Base-by-base conservation (phyloP, 2,329 filamentous ascomycete genomes). In the Cytospora paraplurivora region DNA sequence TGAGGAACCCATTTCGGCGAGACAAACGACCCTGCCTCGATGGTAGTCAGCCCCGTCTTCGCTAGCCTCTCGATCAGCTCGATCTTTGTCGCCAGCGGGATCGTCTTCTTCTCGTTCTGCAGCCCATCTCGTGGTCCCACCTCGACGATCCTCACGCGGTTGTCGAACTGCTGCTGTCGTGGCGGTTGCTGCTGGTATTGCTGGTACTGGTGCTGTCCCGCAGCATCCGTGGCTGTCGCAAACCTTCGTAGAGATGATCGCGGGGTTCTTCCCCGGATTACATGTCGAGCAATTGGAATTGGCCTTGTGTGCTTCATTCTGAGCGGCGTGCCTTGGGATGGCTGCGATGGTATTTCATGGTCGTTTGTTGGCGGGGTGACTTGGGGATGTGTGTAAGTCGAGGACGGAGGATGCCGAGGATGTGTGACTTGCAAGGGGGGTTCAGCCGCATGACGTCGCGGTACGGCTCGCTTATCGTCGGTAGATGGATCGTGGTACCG, bases 61-160 rank as follows among this genome's bases (percentile, higher is more conserved):
- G 87, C 85, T 66, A 96, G 78, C 65, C 85, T 80, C 68, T 88
- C 82, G 47, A 96, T 90, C 59, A 96, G 76, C 68, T 93, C 86
- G 62, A 94, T 84, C 76, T 96, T 96, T 2, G 88, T 92, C 7
- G 82, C 80, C 12, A 91, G 79, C 0, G 90, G 80, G 67, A 96
- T 89, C 34, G 81, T 81, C 67, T 80, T 85, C 77, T 90, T 90
- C 78, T 95, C 90, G 72, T 95, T 96, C 74, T 96, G 92, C 59
- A 96, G 78, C n/a, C 92, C 92, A 78, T 96, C 92, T 68, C 92
- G 83, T 38, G 92, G 91, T 10, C 91, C 91, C 67, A 96, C 92
- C 78, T 96, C 92, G 66, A 95, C 88, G 47, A 96, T 87, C 76
- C 81, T 83, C 66, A 87, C 82, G 64, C 71, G 74, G 71, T 78